Evolutionary conservation across 805 yeast genomes (phyloP).

Genomic region (Metschnikowia picachoensis): DNA sequence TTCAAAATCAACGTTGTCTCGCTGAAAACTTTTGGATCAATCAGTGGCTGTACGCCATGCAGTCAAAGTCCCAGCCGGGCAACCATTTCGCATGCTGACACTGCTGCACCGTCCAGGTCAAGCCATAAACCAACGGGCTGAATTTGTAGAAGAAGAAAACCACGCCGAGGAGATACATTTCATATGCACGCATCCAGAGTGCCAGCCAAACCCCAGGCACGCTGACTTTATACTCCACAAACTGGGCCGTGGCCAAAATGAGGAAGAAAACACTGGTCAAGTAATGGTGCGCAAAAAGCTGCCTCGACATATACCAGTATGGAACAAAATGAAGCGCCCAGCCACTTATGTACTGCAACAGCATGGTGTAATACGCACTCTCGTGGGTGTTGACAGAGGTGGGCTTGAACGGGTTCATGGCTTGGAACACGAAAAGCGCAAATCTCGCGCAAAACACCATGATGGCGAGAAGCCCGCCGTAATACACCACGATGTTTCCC

Average conservation of each 20-base stretch:
- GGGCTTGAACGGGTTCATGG: conserved; percentile 30
- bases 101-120: conserved; percentile 38
- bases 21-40: no score
- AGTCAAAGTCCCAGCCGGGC: conserved; percentile 43
- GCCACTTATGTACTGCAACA: conserved; percentile 46
- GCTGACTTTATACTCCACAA: conserved; percentile 38
- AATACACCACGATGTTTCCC: conserved; percentile 63
- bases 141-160: conserved; percentile 25
- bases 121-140: conserved; percentile 46
- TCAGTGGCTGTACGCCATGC: conserved; percentile 23
- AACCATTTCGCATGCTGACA: conserved; percentile 38
- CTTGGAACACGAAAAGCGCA: conserved; percentile 19
- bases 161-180: conserved; percentile 16
- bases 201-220: conserved; percentile 27
- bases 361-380: conserved; percentile 18
- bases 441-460: conserved; percentile 22
- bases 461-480: conserved; percentile 37
- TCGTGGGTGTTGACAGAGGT: conserved; percentile 14
- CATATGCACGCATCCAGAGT: conserved; percentile 15
- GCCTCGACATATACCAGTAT: conserved; percentile 40
- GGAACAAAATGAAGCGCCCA: conserved; percentile 60
- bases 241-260: conserved; percentile 42
- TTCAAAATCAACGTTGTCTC: no score
- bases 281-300: conserved; percentile 44
- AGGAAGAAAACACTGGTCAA: conserved; percentile 49